Conservation (phyloP, 208 protist genomes). For the Leishmania braziliensis region DNA sequence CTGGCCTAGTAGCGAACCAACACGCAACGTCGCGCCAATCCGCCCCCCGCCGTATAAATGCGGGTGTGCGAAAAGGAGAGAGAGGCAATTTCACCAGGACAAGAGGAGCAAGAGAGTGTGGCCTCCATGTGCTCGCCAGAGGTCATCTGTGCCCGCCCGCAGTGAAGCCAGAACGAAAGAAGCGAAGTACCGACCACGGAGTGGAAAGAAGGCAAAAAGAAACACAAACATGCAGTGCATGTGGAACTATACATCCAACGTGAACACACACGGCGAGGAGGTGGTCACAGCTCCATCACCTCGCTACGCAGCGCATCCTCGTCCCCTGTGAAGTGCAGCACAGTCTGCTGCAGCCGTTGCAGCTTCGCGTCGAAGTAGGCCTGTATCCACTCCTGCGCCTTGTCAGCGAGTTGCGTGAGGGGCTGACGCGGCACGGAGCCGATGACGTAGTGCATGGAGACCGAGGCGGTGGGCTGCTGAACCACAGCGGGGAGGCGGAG, state of each 20-base stretch:
- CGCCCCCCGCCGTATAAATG: neutral
- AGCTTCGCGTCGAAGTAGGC: conserved; percentile 27
- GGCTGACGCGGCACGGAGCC: conserved; percentile 24
- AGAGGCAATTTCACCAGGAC: neutral
- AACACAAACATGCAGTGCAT: neutral
- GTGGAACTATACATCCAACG: neutral
- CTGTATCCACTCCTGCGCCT: conserved; percentile 38
- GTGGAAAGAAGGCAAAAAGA: neutral
- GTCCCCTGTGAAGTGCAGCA: conserved; percentile 19
- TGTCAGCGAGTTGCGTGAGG: conserved; percentile 39
- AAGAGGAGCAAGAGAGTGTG: neutral
- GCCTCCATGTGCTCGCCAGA: neutral
- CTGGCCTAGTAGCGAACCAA: neutral
- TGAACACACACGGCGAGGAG: neutral
- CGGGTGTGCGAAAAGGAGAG: neutral
- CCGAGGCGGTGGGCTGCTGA: neutral
- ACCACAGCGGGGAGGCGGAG: conserved; percentile 33
- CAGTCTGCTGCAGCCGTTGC: conserved; percentile 23
- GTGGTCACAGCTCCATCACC: conserved; percentile 18
- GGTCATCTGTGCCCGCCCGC: neutral
- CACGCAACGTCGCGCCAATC: neutral
- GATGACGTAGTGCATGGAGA: conserved; percentile 34
- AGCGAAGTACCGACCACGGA: neutral
- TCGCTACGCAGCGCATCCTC: conserved; percentile 16
- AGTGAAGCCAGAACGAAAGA: neutral